Evolutionary conservation across 2,329 filamentous ascomycete species (phyloP), one percentile per base, ranked within the genome.

Genomic region (Claviceps digitariae): DNA sequence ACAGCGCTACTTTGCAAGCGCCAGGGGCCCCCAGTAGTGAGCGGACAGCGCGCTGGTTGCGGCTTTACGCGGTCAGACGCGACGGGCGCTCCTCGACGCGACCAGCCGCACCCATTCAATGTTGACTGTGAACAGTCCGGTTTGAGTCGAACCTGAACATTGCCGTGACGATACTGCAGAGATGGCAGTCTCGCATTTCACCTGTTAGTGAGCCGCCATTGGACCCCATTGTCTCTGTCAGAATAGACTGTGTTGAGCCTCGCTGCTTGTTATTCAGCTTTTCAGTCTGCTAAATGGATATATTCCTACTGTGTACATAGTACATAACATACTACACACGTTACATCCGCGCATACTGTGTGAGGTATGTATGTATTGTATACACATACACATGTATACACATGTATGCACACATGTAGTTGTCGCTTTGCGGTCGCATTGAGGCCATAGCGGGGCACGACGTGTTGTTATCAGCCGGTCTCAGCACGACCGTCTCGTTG

Each of bases 31-130:
- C 17, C 17, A 41, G 38, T 4, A 8, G 13, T 6, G 5, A 27
- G 41, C 41, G 20, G 13, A 2, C 41, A 23, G 21, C 41, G 41
- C 41, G 31, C 51, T 52, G 52, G 48, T 57, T 57, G 61, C 62
- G 55, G 62, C 67, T 69, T 69, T 67, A 69, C 67, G 66, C 67
- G 67, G 61, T 58, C 48, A 55, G 56, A 63, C 64, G 63, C 61
- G 62, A 49, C 17, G 27, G 41, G 23, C 20, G n/a, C 20, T 10
- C 3, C 6, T 43, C 9, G 43, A 27, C 52, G 54, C 54, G 54
- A 53, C 52, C 51, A 31, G 49, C 31, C 45, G 45, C 51, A 40
- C 25, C 25, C 38, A 36, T 27, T 45, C 13, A 40, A 6, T 43
- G 20, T 43, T 34, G 31, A 12, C 10, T 34, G 31, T 34, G 31